Base-by-base conservation (phyloP, 2,329 filamentous ascomycete species). In the Pestalotiopsis sp. region DNA sequence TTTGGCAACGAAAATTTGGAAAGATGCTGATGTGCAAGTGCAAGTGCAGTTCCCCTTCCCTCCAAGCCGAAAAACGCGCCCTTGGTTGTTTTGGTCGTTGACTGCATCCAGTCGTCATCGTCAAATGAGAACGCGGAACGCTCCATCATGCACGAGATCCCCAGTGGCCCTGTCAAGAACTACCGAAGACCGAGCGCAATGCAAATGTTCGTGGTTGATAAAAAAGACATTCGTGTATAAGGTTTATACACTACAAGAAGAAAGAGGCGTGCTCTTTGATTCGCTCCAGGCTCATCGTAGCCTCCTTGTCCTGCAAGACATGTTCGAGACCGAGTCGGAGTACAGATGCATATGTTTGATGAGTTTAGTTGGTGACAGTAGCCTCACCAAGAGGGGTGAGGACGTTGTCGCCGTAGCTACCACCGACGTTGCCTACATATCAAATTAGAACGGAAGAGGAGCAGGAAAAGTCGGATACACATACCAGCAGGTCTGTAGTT, bases 401-500 rank as follows among this genome's bases (percentile, higher is more conserved):
- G 49, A 90, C 85, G 75, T 90, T 89, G 13, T 71, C 70, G 69
- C 74, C 84, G 72, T 87, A 89, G 38, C 76, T 70, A 70, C 86
- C 87, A 57, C 79, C 83, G 60, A 85, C 81, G 80, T 90, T 89
- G 73, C 87, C 87, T 87, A 36, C 7, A 7, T 0, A 5, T 13
- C 14, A 13, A 61, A 31, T 45, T 62, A 68, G 31, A 38, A 69
- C 57, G 66, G 4, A 6, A 41, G 11, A 25, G 1, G 7, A 0
- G 11, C 17, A 12, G 20, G 4, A n/a, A 17, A 41, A 31, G 2
- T 52, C 17, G 17, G 56, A 36, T 14, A 27, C 14, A 80, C 89
- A 80, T 89, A 93, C 93, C 94, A 71, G 89, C 83, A 70, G 90
- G 86, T 73, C 83, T 84, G 84, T 97, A 97, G 87, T 97, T 95